phyloP scores from a whole-genome alignment of 768 basidiomycete species.

The Pisolithus marmoratus region DNA sequence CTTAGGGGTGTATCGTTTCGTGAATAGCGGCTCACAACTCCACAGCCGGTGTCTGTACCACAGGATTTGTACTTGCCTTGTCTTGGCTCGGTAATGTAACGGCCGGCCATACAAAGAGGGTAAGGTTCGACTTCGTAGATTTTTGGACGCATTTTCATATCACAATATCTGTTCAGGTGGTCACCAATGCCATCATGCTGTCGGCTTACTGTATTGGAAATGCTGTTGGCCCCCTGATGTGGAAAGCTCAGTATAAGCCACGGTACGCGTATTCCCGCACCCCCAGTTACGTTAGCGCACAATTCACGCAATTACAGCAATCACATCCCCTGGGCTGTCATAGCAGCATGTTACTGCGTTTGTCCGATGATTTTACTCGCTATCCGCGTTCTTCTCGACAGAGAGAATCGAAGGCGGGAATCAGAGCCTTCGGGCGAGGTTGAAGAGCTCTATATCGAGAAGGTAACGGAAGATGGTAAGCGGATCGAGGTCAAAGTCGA shows the following conservation, averaged over 20 bases:
- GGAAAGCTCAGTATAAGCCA: constrained; percentile 62
- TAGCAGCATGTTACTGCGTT: constrained; percentile 53
- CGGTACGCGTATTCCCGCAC: constrained; percentile 33
- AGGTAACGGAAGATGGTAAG: constrained; percentile 44
- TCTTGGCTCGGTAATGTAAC: constrained; percentile 64
- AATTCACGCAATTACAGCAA: constrained; percentile 37
- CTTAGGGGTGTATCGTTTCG: constrained; percentile 25
- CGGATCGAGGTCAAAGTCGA: constrained; percentile 53
- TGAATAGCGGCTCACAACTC: constrained; percentile 4
- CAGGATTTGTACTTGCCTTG: constrained; percentile 56
- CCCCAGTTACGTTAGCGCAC: neutral
- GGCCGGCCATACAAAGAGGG: constrained; percentile 66
- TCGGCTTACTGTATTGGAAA: constrained; percentile 67
- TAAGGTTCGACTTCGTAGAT: constrained; percentile 35
- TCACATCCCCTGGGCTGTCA: constrained; percentile 72
- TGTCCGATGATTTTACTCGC: constrained; percentile 45
- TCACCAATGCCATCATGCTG: constrained; percentile 64
- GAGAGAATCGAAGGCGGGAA: constrained; percentile 64
- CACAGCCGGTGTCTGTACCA: constrained; percentile 40
- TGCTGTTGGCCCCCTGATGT: constrained; percentile 69
- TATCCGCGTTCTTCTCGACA: constrained; percentile 48
- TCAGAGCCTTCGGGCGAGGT: constrained; percentile 46
- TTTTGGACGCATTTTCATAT: neutral
- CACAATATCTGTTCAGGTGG: constrained; percentile 11
- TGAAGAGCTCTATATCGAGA: constrained; percentile 60